Conservation (phyloP, 768 basidiomycete genomes). For the Epithele typhae region DNA sequence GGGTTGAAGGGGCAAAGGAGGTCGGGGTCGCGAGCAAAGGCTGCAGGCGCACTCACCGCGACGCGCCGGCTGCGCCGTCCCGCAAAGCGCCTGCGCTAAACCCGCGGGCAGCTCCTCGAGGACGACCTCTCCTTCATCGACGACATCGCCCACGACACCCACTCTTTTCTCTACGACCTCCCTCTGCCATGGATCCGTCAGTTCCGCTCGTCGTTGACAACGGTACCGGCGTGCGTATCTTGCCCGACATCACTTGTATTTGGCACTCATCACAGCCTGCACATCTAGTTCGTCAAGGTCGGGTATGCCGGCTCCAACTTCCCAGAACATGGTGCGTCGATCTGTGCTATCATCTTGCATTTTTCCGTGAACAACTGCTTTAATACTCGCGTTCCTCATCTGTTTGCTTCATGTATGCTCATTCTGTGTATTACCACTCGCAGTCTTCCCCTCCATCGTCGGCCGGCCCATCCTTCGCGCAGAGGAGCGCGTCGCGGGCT, state of each 20-base stretch:
- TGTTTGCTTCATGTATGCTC: not conserved
- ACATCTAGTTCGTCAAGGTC: constrained; percentile 62
- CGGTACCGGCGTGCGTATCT: constrained; percentile 51
- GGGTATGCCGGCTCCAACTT: constrained; percentile 65
- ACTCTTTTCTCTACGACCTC: constrained; percentile 1
- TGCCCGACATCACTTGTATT: not conserved
- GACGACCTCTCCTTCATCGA: constrained; percentile 10
- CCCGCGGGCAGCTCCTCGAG: not conserved
- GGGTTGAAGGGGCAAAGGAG: too few relatives aligned
- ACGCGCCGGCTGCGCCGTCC: not conserved
- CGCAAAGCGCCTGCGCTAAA: constrained; percentile 5
- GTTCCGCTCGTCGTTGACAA: constrained; percentile 55
- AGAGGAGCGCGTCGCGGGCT: constrained; percentile 82
- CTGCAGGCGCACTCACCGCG: not conserved
- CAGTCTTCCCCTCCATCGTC: constrained; percentile 95
- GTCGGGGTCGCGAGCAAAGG: too few relatives aligned
- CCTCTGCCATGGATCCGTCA: constrained; percentile 30
- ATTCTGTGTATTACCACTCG: not conserved
- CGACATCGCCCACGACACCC: constrained; percentile 14
- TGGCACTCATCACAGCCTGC: constrained; percentile 4
- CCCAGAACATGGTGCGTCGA: constrained; percentile 46
- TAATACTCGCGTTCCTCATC: constrained; percentile 82
- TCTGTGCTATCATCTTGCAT: not conserved
- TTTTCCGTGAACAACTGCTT: not conserved
- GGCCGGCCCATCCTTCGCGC: constrained; percentile 97